Base-by-base conservation (phyloP, 2,329 filamentous ascomycete genomes). In the Dactylellina parvicollis region DNA sequence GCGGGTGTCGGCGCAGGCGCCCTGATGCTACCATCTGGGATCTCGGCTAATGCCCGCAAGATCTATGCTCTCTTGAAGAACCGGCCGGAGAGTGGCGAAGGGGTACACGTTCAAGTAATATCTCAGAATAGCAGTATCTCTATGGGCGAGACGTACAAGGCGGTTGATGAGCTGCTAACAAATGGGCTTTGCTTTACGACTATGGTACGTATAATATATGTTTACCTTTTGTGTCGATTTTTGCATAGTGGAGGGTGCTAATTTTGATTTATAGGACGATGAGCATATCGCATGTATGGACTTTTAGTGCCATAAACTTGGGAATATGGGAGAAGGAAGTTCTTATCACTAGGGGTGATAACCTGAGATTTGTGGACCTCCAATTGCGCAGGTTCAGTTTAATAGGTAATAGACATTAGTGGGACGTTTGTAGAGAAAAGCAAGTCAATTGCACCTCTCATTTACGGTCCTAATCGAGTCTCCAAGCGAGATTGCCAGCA, bases 141-240 rank as follows among this genome's bases (percentile, higher is more conserved):
- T 7, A 82, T 88, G 28, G 84, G 84, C 24, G 91, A 96, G 47
- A 90, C 95, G 12, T 83, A 89, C 77, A 87, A 85, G 57, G 93
- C 88, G n/a, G 88, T 90, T 8, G 92, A 96, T 77, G 92, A 98
- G 81, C 81, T 99, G 78, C 81, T 92, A 44, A 84, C 84, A 1
- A 82, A 87, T 62, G 92, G 92, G 28, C 79, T 92, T 77, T 91
- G 96, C 76, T 99, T 92, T 82, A 92, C 92, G 26, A 99, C 96
- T 8, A 86, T 96, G 65, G 77, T 74, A 62, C 34, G 55, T 46
- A 20, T 36, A 28, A n/a, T n/a, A 26, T 55, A 14, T 9, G 14
- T 7, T 22, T 52, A 4, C 24, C 73, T 76, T 76, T 80, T 18
- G 4, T 12, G 12, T 34, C 12, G n/a, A n/a, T n/a, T 18, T 36